Evolutionary conservation across 768 basidiomycete genomes (phyloP).

Genomic region (Termitomyces eurrhizus): DNA sequence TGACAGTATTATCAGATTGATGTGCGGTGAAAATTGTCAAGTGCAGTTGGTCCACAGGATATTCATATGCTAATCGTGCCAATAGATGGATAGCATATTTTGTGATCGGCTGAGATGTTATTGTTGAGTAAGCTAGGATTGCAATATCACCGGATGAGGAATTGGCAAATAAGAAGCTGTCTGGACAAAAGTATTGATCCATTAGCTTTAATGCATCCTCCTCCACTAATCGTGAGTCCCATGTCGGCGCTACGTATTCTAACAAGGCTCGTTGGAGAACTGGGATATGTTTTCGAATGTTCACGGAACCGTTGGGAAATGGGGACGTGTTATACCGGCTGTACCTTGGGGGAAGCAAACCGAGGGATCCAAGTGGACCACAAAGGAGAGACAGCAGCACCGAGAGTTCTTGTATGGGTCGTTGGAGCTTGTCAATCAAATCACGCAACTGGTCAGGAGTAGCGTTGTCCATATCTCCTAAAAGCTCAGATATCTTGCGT

Average conservation of each 20-base stretch:
- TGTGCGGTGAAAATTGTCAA: constrained; percentile 36
- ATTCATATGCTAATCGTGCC: constrained; percentile 49
- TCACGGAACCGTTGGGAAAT: constrained; percentile 27
- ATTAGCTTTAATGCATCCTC: constrained; percentile 41
- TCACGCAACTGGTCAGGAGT: constrained; percentile 28
- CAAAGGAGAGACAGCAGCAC: constrained; percentile 54
- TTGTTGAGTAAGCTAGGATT: constrained; percentile 58
- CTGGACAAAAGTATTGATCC: constrained; percentile 74
- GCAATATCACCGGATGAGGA: constrained; percentile 50
- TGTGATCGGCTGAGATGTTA: constrained; percentile 48
- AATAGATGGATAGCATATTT: constrained; percentile 51
- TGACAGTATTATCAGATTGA: constrained; percentile 18
- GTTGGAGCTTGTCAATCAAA: constrained; percentile 40
- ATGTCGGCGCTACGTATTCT: constrained; percentile 62
- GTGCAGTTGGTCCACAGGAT: constrained; percentile 69
- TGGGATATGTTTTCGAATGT: constrained; percentile 40
- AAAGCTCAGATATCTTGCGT: not conserved
- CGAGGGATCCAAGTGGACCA: constrained; percentile 52
- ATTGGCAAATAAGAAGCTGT: constrained; percentile 49
- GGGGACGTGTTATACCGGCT: constrained; percentile 37
- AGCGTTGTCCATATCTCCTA: constrained; percentile 10
- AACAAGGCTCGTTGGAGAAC: constrained; percentile 64
- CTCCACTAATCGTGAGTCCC: constrained; percentile 55
- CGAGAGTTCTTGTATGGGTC: constrained; percentile 43
- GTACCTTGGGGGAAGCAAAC: constrained; percentile 59